Evolutionary conservation across 164 flowering plant genomes (phyloP).

Genomic region (Aristolochia fimbriata): DNA sequence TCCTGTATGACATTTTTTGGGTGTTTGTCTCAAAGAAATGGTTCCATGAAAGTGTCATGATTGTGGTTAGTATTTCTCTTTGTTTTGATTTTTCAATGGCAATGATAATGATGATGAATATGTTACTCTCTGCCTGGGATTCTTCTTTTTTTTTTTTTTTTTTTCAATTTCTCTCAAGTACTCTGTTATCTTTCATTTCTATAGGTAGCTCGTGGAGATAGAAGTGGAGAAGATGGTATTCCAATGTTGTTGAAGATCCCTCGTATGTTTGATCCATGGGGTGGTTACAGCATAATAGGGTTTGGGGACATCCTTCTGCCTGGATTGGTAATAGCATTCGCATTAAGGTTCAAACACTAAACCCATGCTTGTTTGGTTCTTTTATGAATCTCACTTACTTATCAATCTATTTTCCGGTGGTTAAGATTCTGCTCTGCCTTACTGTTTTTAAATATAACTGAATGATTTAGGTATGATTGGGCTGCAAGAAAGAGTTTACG

Average conservation of each 20-base stretch:
- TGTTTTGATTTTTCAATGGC: neutral
- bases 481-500: constrained; percentile 66
- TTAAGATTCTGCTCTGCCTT: no score
- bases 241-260: constrained; percentile 97
- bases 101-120: no score
- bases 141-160: neutral
- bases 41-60: constrained; percentile 97
- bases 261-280: constrained; percentile 98
- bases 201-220: constrained; percentile 97
- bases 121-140: no score
- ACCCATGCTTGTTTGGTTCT: neutral
- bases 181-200: neutral
- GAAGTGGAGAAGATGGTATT: constrained; percentile 92
- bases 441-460: no score
- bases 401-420: no score
- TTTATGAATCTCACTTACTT: no score
- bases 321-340: constrained; percentile 79
- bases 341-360: constrained; percentile 47
- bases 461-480: constrained; percentile 70
- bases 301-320: constrained; percentile 97
- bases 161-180: neutral
- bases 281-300: constrained; percentile 95
- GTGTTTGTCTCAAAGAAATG: constrained; percentile 75
- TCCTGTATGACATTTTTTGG: constrained; percentile 97
- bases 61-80: constrained; percentile 57